These are phyloP conservation scores for Colletotrichum eremochloae DNA, from an alignment of 2,329 filamentous ascomycete genomes.

Conservation along the genomic window DNA sequence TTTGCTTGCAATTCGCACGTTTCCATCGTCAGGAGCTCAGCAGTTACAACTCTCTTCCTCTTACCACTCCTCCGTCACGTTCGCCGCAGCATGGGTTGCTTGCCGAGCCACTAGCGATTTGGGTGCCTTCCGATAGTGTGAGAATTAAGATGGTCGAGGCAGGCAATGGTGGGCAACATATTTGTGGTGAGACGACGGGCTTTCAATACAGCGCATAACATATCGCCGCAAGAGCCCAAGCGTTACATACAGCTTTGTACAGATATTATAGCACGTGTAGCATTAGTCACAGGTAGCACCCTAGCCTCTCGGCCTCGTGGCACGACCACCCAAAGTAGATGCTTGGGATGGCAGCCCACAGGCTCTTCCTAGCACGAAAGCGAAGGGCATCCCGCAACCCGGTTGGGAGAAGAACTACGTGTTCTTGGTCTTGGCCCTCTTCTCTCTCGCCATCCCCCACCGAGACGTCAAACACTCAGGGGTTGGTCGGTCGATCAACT, in stretches of 20 bases:
- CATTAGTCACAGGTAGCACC: conserved; percentile 11
- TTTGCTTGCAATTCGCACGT: conserved; percentile 13
- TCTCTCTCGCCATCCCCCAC: conserved; percentile 4
- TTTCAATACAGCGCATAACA: conserved; percentile 3
- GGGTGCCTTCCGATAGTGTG: not conserved
- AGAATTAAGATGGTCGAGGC: conserved; percentile 8
- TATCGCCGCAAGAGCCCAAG: not conserved
- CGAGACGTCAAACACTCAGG: conserved; percentile 34
- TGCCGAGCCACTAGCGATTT: not conserved
- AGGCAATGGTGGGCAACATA: conserved; percentile 14
- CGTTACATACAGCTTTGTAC: not conserved
- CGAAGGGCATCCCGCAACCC: conserved; percentile 16
- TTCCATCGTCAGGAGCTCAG: not conserved
- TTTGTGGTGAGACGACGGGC: not conserved
- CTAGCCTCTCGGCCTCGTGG: conserved; percentile 18
- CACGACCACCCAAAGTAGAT: conserved; percentile 23
- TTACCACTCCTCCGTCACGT: not conserved
- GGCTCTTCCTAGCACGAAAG: conserved; percentile 28
- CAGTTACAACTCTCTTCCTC: not conserved
- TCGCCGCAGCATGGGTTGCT: not conserved
- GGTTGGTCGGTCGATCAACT: conserved; percentile 28
- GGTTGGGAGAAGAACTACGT: conserved; percentile 5
- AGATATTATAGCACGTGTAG: not conserved
- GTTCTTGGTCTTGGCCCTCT: not conserved
- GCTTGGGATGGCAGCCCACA: conserved; percentile 28